phyloP scores from a whole-genome alignment of 306 rosid genomes.

The Casuarina equisetifolia region DNA sequence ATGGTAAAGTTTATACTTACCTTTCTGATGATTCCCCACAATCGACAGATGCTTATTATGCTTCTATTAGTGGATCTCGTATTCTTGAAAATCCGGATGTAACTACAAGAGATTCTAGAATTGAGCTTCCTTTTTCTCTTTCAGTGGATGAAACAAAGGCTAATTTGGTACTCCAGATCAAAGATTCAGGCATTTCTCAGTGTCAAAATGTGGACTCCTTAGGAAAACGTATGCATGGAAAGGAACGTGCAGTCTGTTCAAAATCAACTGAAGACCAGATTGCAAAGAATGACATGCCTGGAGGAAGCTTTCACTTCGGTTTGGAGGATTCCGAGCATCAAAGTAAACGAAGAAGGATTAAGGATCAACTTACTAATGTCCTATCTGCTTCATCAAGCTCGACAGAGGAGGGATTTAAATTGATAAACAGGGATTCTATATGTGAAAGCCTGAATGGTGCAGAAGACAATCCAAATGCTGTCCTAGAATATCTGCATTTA shows the following conservation, averaged over 20 bases:
- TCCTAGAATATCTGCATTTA: conserved; percentile 36
- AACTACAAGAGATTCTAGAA: conserved; percentile 29
- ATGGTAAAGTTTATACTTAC: conserved; percentile 18
- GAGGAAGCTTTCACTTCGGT: conserved; percentile 30
- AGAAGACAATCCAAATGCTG: conserved; percentile 34
- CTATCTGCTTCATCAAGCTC: conserved; percentile 34
- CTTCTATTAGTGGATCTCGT: conserved; percentile 28
- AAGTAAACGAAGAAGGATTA: conserved; percentile 57
- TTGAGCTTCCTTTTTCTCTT: conserved; percentile 36
- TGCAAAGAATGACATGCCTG: conserved; percentile 24
- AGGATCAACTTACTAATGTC: conserved; percentile 20
- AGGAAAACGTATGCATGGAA: conserved; percentile 26
- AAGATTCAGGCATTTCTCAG: conserved; percentile 32
- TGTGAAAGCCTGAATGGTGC: conserved; percentile 31
- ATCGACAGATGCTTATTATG: conserved; percentile 36
- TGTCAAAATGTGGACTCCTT: conserved; percentile 30
- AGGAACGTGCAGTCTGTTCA: conserved; percentile 20
- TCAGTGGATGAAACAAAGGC: conserved; percentile 31
- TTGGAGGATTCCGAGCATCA: conserved; percentile 42
- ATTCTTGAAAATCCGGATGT: conserved; percentile 27
- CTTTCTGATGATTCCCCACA: conserved; percentile 10
- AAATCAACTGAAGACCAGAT: conserved; percentile 33
- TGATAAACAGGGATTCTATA: conserved; percentile 23
- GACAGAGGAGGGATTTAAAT: conserved; percentile 35
- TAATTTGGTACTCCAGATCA: conserved; percentile 23